Evolutionary conservation across 2,329 filamentous ascomycete genomes (phyloP).

Genomic region (Teratosphaeria pseudoeucalypti): DNA sequence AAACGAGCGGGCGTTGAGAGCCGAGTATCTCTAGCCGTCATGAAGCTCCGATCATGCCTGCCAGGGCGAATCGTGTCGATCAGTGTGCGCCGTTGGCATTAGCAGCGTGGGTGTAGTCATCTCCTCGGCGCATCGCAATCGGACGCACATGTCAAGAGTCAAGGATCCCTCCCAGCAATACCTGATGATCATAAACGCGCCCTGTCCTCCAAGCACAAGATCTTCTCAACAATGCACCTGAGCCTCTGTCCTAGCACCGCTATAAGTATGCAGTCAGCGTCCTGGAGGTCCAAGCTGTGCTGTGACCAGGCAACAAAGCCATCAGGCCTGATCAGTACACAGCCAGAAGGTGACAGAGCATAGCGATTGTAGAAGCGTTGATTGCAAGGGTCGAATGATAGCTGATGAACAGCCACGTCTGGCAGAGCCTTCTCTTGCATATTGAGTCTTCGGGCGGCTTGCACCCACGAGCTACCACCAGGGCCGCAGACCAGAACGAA

Average conservation of each 20-base stretch:
- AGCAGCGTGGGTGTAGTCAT: not conserved
- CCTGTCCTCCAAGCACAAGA: not conserved
- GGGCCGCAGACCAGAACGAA: slow-evolving; percentile 5
- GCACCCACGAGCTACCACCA: slow-evolving; percentile 1
- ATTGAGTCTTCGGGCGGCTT: not conserved
- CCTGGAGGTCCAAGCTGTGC: not conserved
- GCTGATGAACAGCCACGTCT: not conserved
- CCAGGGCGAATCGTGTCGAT: no score
- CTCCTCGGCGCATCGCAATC: not conserved
- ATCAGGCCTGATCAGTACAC: not conserved
- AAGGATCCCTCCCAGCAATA: not conserved
- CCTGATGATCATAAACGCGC: not conserved
- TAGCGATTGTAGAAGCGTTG: not conserved
- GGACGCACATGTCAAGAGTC: not conserved
- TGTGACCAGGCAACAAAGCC: not conserved
- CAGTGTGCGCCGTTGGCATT: no score
- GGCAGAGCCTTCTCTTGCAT: not conserved
- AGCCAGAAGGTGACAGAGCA: not conserved
- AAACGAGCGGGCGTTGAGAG: not conserved
- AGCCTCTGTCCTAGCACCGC: not conserved
- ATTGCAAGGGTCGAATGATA: not conserved
- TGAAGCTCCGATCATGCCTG: no score
- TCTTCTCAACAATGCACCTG: not conserved
- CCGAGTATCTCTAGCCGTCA: no score
- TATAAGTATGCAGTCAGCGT: not conserved